Evolutionary conservation across 2,329 filamentous ascomycete genomes (phyloP).

Genomic region (Fusarium setosum): DNA sequence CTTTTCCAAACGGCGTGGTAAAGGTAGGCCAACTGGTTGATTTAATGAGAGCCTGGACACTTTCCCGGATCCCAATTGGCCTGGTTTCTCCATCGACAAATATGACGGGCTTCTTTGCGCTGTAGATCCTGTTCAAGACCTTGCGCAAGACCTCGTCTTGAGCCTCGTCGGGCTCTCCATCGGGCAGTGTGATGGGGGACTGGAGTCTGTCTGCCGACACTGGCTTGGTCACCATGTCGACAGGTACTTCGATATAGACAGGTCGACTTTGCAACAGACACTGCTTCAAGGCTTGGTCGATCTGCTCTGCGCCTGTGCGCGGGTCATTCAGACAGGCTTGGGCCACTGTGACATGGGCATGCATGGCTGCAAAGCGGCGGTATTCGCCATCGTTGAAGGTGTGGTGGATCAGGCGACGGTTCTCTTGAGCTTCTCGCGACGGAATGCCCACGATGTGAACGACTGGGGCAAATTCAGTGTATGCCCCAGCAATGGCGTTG

Average conservation of each 20-base stretch:
- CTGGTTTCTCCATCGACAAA: conserved; percentile 63
- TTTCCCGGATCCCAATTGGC: conserved; percentile 53
- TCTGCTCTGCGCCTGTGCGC: conserved; percentile 37
- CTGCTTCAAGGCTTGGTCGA: background rate
- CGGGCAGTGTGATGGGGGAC: background rate
- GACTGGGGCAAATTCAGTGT: background rate
- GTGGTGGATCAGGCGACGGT: conserved; percentile 61
- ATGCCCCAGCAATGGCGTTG: background rate
- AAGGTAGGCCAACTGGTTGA: conserved; percentile 59
- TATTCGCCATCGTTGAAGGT: conserved; percentile 68
- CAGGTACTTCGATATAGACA: background rate
- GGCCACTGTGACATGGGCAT: conserved; percentile 59
- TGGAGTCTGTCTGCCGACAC: background rate
- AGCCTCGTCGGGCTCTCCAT: background rate
- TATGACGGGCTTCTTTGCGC: conserved; percentile 60
- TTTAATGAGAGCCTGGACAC: conserved; percentile 55
- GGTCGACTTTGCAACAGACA: background rate
- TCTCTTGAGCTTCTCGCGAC: conserved; percentile 53
- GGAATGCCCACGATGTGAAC: conserved; percentile 49
- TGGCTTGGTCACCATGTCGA: background rate
- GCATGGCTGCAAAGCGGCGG: conserved; percentile 61
- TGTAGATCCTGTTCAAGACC: conserved; percentile 56
- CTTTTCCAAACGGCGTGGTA: background rate
- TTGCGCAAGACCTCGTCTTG: conserved; percentile 34
- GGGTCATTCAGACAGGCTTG: conserved; percentile 58